Evolutionary conservation across 106 monocot genomes (phyloP), one percentile per base, ranked within the genome.

Genomic region (Gastrodia elata): DNA sequence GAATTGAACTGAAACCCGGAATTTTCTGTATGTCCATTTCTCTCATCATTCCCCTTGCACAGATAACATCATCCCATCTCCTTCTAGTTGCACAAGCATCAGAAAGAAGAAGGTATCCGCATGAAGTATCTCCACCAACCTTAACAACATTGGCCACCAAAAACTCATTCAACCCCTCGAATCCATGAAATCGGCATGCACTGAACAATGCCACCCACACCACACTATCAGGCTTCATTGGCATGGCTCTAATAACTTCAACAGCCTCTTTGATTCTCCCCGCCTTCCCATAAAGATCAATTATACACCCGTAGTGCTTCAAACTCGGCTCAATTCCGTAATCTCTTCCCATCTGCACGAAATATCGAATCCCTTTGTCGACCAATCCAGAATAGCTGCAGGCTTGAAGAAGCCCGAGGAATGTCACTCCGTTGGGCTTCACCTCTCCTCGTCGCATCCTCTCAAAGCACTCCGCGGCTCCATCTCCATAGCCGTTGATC

Each of bases 271-370:
- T 2, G 2, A 85, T 6, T 20, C 32, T 36, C 13, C 84, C 84
- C 8, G 84, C 74, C 27, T 78, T 48, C 0, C 71, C 80, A 22
- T 71, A 80, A 39, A 84, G 84, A 68, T 84, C 84, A 14, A 81
- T 71, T 37, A 84, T 64, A 65, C 80, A 80, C 6, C 77, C 84
- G 46, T 77, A 84, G 65, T 84, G 84, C 59, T 85, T 77, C 22
- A 85, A 22, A 28, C 26, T 81, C 8, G 84, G 84, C 26, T 9
- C 11, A 8, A 85, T 74, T 8, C 65, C 52, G 40, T 75, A 78
- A 1, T 9, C 28, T 13, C 20, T 18, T 16, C 37, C 59, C 84
- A 85, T 81, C 38, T 67, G 38, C 7, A 28, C 7, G 44, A 81
- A 85, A 33, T 71, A 81, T 13, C 41, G 32, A 18, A 42, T 9